These are phyloP conservation scores for Coniferiporia sulphurascens DNA, from an alignment of 1,284 basidiomycete species.

Conservation along the genomic window DNA sequence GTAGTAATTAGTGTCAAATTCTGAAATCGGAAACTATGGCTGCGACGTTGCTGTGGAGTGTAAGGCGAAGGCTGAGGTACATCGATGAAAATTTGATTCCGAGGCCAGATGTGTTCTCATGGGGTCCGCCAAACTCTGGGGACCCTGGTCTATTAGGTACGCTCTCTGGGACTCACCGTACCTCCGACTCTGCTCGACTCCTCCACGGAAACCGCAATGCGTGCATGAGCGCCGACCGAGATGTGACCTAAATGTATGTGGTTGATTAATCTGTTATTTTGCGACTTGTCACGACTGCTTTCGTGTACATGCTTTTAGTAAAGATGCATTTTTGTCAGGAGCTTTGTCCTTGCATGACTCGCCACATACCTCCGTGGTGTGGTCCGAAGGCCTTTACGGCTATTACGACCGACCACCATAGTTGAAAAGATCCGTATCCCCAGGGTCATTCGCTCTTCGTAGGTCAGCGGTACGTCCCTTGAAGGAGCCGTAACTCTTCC, in stretches of 20 bases:
- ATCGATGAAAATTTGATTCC: background rate
- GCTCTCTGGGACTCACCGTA: slow-evolving; percentile 4
- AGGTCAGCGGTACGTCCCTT: too few species aligned
- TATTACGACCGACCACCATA: background rate
- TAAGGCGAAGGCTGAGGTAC: background rate
- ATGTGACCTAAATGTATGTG: background rate
- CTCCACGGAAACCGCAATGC: background rate
- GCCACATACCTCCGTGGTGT: background rate
- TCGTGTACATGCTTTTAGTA: background rate
- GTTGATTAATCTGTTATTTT: background rate
- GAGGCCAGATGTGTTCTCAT: background rate
- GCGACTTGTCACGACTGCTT: background rate
- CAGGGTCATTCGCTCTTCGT: background rate
- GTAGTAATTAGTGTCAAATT: background rate
- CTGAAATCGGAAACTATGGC: background rate
- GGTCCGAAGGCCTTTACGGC: background rate
- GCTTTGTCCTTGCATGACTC: background rate
- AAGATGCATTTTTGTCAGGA: too few species aligned
- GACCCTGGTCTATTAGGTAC: background rate
- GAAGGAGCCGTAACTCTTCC: background rate
- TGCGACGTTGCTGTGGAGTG: background rate
- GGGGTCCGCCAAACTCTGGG: slow-evolving; percentile 3
- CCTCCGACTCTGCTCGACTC: slow-evolving; percentile 1
- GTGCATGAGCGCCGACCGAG: slow-evolving; percentile 5
- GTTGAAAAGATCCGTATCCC: background rate